Evolutionary conservation across 1,139 yeast species (phyloP).

Genomic region (Lodderomyces oxycetoniae): DNA sequence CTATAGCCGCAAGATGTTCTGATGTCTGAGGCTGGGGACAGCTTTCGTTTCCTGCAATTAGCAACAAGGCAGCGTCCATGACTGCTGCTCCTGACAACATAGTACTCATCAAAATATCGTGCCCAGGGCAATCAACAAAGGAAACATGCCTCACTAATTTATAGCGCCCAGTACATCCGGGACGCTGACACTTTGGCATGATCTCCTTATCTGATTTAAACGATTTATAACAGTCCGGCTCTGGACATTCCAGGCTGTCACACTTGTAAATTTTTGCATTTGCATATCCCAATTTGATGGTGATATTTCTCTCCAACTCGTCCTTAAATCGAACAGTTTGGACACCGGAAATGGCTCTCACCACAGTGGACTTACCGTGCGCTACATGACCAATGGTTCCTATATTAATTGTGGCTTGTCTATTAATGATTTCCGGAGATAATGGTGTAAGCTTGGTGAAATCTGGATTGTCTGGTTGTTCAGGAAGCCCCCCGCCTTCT

Average conservation of each 20-base stretch:
- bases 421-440: constrained; percentile 90
- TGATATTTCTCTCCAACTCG: constrained; percentile 97
- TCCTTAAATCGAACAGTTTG: constrained; percentile 98
- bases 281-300: constrained; percentile 97
- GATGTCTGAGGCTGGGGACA: constrained; percentile 99
- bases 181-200: constrained; percentile 83
- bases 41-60: constrained; percentile 97
- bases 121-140: constrained; percentile 99
- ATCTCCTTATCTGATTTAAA: constrained; percentile 94
- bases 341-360: constrained; percentile 97
- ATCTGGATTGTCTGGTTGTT: constrained; percentile 88
- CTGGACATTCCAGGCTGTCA: constrained; percentile 80
- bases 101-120: constrained; percentile 99
- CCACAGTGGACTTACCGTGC: constrained; percentile 98
- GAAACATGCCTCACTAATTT: constrained; percentile 92
- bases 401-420: constrained; percentile 98
- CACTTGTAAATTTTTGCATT: constrained; percentile 97
- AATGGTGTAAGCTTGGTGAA: constrained; percentile 74
- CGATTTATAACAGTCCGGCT: constrained; percentile 92
- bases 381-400: constrained; percentile 97
- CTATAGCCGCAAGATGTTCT: constrained; percentile 98
- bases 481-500: constrained; percentile 98
- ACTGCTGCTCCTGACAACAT: constrained; percentile 99
- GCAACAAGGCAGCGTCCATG: constrained; percentile 96
- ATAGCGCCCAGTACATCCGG: constrained; percentile 82